Base-by-base conservation (phyloP, 345 rosid species). In the Euphorbia tirucalli region DNA sequence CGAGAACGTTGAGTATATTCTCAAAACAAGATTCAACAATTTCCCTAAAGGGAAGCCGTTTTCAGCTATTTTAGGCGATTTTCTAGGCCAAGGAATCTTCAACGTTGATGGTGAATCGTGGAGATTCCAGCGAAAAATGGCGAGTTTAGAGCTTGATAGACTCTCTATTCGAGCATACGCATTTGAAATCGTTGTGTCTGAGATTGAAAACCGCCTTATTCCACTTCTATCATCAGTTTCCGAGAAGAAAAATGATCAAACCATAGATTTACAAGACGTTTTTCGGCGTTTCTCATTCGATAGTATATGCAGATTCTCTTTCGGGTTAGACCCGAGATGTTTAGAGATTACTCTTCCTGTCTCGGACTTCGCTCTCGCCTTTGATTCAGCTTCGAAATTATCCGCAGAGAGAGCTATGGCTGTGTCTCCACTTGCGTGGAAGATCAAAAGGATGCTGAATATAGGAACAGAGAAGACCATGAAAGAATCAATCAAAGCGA, bases 11-110 rank as follows among this genome's bases (percentile, higher is more conserved):
- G 96, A 90, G 65, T 84, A 87, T 82, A 83, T 90, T 28, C 92
- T 90, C 63, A n/a, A n/a, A n/a, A n/a, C n/a, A n/a, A n/a, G n/a
- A n/a, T n/a, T n/a, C n/a, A n/a, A n/a, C n/a, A n/a, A n/a, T n/a
- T n/a, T n/a, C n/a, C n/a, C n/a, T n/a, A n/a, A n/a, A n/a, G n/a
- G n/a, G n/a, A n/a, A n/a, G n/a, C n/a, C n/a, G n/a, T n/a, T n/a
- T n/a, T n/a, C n/a, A n/a, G n/a, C n/a, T n/a, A n/a, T n/a, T n/a
- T n/a, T n/a, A n/a, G n/a, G n/a, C n/a, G n/a, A n/a, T n/a, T n/a
- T n/a, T n/a, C n/a, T n/a, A n/a, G n/a, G 97, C 50, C 89, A 78
- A 10, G 97, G 97, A 1, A 91, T 91, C 6, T 91, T 91, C 81
- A 91, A 91, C 56, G 91, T 90, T 4, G 97, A 91, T 7, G 97